Evolutionary conservation across 2,329 filamentous ascomycete genomes (phyloP).

Genomic region (Phyllosticta ampelicida): DNA sequence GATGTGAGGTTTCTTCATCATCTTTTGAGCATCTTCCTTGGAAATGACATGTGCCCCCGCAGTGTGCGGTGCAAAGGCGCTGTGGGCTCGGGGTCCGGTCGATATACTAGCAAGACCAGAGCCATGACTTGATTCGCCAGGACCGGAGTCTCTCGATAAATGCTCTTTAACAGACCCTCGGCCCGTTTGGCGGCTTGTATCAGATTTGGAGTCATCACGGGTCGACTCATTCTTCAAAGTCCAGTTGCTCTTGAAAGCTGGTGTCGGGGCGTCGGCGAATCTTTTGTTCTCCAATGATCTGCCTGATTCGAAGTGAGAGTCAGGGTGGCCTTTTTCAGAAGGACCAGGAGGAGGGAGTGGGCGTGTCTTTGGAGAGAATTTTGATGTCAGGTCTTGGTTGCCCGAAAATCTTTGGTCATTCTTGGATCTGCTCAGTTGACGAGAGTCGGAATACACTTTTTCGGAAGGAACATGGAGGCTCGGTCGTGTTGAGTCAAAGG

Average conservation of each 20-base stretch:
- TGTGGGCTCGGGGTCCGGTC: background rate
- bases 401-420: no score
- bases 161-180: background rate
- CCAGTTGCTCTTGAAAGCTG: background rate
- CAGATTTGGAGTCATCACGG: background rate
- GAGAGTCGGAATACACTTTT: no score
- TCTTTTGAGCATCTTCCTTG: background rate
- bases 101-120: background rate
- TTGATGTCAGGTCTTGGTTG: no score
- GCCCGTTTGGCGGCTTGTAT: background rate
- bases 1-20: slow-evolving; percentile 1
- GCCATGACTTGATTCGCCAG: background rate
- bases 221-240: background rate
- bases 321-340: background rate
- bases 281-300: background rate
- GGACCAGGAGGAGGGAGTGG: background rate
- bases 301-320: background rate
- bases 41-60: background rate
- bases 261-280: background rate
- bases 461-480: no score
- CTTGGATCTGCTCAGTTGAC: no score
- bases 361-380: background rate
- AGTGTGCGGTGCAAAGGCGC: no score
- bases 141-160: background rate
- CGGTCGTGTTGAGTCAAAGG: background rate